A percentile compares a stretch with the other conserved stretches of the same genome.
phyloP scores from a whole-genome alignment of 768 basidiomycete species.

The Brasilioporus rufonigricans region DNA sequence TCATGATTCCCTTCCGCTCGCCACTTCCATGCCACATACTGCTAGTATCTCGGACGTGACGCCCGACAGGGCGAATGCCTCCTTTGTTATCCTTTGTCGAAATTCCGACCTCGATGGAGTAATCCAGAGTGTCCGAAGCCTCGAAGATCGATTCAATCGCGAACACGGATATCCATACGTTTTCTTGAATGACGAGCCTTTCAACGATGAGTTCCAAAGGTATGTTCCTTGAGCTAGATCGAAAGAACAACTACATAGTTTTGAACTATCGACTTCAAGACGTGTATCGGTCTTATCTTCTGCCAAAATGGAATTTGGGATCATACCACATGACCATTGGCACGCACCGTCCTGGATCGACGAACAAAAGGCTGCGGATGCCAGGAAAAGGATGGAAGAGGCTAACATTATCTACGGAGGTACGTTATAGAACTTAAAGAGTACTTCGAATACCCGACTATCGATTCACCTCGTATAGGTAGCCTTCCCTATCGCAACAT shows the following conservation, averaged over 20 bases:
- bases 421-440: conserved; percentile 17
- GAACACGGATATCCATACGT: conserved; percentile 59
- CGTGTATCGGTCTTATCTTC: conserved; percentile 38
- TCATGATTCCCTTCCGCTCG: not conserved
- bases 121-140: conserved; percentile 46
- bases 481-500: conserved; percentile 57
- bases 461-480: not conserved
- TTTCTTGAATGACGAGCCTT: conserved; percentile 63
- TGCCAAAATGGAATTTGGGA: conserved; percentile 52
- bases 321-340: conserved; percentile 65
- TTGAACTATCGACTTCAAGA: conserved; percentile 25
- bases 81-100: conserved; percentile 55
- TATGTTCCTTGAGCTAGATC: conserved; percentile 7
- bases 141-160: conserved; percentile 62
- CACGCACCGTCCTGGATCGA: conserved; percentile 71
- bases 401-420: conserved; percentile 50
- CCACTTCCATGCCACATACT: not conserved
- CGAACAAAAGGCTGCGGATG: conserved; percentile 53
- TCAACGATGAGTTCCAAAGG: conserved; percentile 51
- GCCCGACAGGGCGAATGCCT: conserved; percentile 47
- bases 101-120: conserved; percentile 47
- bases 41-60: not conserved
- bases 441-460: not conserved
- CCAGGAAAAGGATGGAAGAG: conserved; percentile 50
- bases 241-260: not conserved